Evolutionary conservation across 1,284 basidiomycete genomes (phyloP).

Genomic region (Malassezia japonica): DNA sequence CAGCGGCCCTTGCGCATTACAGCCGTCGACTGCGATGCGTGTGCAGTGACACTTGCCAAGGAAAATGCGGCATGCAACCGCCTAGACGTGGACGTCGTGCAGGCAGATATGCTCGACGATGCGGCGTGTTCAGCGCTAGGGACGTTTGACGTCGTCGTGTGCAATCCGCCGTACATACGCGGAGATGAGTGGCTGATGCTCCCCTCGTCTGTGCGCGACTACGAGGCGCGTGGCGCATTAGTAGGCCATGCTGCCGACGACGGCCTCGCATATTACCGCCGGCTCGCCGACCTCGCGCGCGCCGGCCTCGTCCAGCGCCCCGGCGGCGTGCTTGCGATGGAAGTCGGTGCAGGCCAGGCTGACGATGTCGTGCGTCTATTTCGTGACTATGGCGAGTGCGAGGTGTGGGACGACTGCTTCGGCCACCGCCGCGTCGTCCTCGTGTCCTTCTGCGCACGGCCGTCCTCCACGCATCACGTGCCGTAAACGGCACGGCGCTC

Average conservation of each 20-base stretch:
- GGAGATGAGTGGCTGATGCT: constrained; percentile 52
- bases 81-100: background rate
- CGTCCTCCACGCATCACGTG: background rate
- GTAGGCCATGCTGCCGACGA: constrained; percentile 52
- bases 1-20: background rate
- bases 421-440: constrained; percentile 10
- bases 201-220: constrained; percentile 58
- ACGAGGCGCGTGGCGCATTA: constrained; percentile 70
- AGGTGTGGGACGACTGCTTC: constrained; percentile 6
- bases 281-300: background rate
- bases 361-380: background rate
- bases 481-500: no score
- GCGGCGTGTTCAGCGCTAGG: background rate
- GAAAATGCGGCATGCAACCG: background rate
- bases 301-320: background rate
- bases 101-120: constrained; percentile 2
- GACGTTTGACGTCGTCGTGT: constrained; percentile 65
- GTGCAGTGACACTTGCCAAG: background rate
- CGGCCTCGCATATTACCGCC: constrained; percentile 14
- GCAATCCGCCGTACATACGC: constrained; percentile 89
- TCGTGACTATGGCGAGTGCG: background rate
- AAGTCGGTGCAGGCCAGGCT: constrained; percentile 14
- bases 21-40: constrained; percentile 6
- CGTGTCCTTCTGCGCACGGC: background rate
- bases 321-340: background rate